Base-by-base conservation (phyloP, 179 eudicot genomes). In the Beta corolliflora region DNA sequence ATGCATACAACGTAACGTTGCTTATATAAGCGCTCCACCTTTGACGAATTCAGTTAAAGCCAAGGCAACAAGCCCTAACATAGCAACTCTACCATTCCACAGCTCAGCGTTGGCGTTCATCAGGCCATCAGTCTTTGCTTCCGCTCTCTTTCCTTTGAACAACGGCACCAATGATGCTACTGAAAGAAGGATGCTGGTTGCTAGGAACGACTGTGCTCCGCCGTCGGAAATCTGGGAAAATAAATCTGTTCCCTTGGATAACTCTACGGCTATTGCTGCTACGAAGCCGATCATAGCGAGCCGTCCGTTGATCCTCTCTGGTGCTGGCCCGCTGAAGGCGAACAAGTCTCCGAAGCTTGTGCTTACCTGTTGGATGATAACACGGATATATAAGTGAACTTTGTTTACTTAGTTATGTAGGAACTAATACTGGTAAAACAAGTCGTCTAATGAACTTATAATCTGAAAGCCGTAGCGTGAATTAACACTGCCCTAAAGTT, bases 281-380 rank as follows among this genome's bases (percentile, higher is more conserved):
- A 84, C 92, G n/a, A 95, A 95, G 3, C 98, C 98, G 3, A 88
- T 88, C 98, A 95, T 95, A 3, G 98, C 98, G 1, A 95, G 83
- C 23, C 97, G 82, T 1, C 98, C 98, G 78, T 95, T 95, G 88
- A 95, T 95, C 71, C 97, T 88, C 83, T 95, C 98, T 0, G 98
- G 98, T 45, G 90, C 97, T 4, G 97, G 98, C 1, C 98, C 98
- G 5, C 92, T 90, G 86, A 95, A 95, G 19, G 97, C 93, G 0
- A 95, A 83, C 48, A 93, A 14, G 58, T 95, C 95, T 0, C 67
- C 41, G 54, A 95, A 89, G 56, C 79, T 84, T 5, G 98, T 93
- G 79, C 90, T 94, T 2, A 80, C 92, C 91, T 91, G 21, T 56
- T 45, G 53, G 71, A 1, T 23, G 58, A 5, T 41, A 63, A 9